These are phyloP conservation scores for Saitozyma podzolica DNA, from an alignment of 768 basidiomycete genomes.

Conservation along the genomic window DNA sequence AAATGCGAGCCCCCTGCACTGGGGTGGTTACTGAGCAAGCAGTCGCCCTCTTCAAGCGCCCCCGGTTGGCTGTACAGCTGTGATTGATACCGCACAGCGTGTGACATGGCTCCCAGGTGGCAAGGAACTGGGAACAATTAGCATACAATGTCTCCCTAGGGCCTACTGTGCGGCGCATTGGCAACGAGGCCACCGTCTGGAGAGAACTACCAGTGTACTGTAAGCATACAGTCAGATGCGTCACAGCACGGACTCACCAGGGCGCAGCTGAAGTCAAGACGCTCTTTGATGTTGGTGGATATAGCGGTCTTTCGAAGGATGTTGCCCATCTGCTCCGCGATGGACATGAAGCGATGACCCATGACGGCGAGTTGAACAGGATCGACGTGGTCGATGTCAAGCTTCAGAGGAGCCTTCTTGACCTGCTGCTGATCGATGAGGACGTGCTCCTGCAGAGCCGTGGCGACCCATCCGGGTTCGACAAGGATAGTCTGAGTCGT, in stretches of 20 bases:
- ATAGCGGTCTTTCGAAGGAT: constrained; percentile 89
- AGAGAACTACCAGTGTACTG: too few relatives aligned
- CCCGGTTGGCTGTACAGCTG: constrained; percentile 17
- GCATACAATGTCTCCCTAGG: too few relatives aligned
- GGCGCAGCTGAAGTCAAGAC: constrained; percentile 78
- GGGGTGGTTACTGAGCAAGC: constrained; percentile 71
- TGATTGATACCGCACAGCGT: constrained; percentile 34
- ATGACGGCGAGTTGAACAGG: constrained; percentile 6
- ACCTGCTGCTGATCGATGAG: background rate
- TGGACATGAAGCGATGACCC: constrained; percentile 10
- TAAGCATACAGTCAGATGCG: too few relatives aligned
- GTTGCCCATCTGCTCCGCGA: constrained; percentile 83
- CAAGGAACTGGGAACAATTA: too few relatives aligned
- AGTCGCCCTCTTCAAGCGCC: constrained; percentile 75
- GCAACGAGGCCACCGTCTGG: too few relatives aligned
- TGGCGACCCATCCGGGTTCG: background rate
- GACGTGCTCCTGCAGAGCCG: constrained; percentile 1
- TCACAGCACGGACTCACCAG: too few relatives aligned
- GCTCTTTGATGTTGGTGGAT: constrained; percentile 91
- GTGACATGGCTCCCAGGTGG: constrained; percentile 33
- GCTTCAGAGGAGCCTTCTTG: background rate
- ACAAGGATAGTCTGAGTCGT: constrained; percentile 91
- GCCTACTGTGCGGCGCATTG: constrained; percentile 1
- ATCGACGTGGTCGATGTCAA: background rate
- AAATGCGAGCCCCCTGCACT: constrained; percentile 59